phyloP scores from a whole-genome alignment of 139 green algal species.

The Chlorella sp. region DNA sequence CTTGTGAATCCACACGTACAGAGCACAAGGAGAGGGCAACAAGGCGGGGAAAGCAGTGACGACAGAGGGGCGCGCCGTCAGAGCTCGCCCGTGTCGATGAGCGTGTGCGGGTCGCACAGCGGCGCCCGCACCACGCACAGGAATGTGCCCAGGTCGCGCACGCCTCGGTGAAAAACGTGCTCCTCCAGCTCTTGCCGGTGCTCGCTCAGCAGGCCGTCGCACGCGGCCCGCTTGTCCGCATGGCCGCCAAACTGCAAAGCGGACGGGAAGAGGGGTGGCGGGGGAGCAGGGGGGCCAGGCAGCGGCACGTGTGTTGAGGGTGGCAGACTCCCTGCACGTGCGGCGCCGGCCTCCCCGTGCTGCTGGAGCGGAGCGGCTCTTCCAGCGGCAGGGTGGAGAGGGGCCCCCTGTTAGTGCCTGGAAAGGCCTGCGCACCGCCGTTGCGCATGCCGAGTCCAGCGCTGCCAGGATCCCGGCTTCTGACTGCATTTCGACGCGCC shows the following conservation, averaged over 20 bases:
- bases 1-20: neutral
- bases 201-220: slow-evolving; percentile 4
- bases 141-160: neutral
- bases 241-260: neutral
- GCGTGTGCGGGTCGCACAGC: slow-evolving; percentile 8
- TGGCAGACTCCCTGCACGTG: neutral
- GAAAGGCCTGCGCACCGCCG: neutral
- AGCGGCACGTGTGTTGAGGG: neutral
- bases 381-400: too few species aligned
- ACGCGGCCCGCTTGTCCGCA: neutral
- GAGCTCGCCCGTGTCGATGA: slow-evolving; percentile 12
- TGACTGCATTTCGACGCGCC: too few species aligned
- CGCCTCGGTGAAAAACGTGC: slow-evolving; percentile 5
- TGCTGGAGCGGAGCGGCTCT: neutral
- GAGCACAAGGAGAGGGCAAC: neutral
- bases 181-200: slow-evolving; percentile 1
- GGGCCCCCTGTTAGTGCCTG: neutral
- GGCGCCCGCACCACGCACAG: slow-evolving; percentile 5
- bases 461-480: neutral
- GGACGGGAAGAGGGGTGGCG: neutral
- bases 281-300: neutral
- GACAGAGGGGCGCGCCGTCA: too few species aligned
- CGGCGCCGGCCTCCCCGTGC: neutral
- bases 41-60: too few species aligned
- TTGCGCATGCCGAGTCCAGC: neutral